Evolutionary conservation across 2,329 filamentous ascomycete genomes (phyloP).

Genomic region (Beauveria medogensis): DNA sequence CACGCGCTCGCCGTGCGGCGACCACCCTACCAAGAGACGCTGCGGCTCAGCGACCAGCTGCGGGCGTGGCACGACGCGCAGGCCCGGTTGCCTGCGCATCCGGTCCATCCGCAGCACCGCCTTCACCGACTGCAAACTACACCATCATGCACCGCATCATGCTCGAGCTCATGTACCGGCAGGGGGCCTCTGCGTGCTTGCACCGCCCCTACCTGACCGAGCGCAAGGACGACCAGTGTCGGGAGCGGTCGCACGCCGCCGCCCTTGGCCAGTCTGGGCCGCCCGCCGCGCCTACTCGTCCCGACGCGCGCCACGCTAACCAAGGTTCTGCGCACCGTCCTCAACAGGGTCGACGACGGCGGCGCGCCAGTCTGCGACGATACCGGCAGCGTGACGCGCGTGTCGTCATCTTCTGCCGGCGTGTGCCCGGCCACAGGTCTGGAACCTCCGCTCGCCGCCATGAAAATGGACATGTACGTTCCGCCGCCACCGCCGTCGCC

Average conservation of each 20-base stretch:
- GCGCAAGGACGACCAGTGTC: slow-evolving; percentile 30
- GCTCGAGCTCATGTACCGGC: slow-evolving; percentile 39
- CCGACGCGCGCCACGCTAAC: slow-evolving; percentile 38
- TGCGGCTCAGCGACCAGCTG: slow-evolving; percentile 32
- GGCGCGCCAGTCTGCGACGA: neutral
- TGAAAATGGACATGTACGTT: slow-evolving; percentile 2
- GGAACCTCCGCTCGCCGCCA: slow-evolving; percentile 1
- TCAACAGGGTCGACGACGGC: slow-evolving; percentile 26
- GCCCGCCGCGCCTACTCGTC: slow-evolving; percentile 28
- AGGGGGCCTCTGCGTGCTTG: slow-evolving; percentile 42
- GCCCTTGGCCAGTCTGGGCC: no score
- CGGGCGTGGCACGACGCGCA: slow-evolving; percentile 27
- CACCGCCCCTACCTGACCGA: slow-evolving; percentile 39
- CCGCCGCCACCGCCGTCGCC: neutral
- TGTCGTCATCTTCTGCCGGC: neutral
- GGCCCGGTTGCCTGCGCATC: slow-evolving; percentile 31
- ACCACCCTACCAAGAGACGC: slow-evolving; percentile 27
- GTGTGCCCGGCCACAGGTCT: neutral
- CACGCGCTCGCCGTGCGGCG: slow-evolving; percentile 30
- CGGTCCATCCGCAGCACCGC: slow-evolving; percentile 34
- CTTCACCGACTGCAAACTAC: slow-evolving; percentile 33
- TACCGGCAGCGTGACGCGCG: neutral
- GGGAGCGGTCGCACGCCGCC: no score
- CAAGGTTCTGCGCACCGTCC: slow-evolving; percentile 34
- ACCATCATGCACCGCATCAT: slow-evolving; percentile 41